Percentiles rank a stretch among this genome's conserved stretches.
phyloP scores from a whole-genome alignment of 306 rosid species.

The Potentilla sterilis region DNA sequence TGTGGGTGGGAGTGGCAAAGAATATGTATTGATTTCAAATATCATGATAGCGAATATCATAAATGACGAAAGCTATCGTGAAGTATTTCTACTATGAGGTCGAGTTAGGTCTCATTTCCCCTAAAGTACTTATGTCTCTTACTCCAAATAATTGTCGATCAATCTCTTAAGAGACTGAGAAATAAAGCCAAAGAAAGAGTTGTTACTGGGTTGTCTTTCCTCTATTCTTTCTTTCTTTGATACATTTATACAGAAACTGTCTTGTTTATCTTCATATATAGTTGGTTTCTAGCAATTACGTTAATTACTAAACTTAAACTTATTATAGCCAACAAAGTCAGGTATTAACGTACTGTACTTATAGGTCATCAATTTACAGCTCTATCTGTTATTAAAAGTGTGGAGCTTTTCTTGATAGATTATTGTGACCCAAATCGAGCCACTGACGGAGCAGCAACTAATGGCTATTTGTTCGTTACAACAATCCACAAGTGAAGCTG shows the following conservation, averaged over 20 bases:
- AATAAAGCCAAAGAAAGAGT: conserved; percentile 21
- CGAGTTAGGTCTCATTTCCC: conserved; percentile 45
- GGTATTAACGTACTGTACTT: neutral
- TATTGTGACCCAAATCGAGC: conserved; percentile 69
- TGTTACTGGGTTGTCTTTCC: conserved; percentile 40
- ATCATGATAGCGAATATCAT: conserved; percentile 23
- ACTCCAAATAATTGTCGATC: conserved; percentile 25
- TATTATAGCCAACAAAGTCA: neutral
- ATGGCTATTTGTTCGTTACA: conserved; percentile 75
- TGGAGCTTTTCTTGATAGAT: conserved; percentile 36
- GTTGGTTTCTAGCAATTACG: conserved; percentile 34
- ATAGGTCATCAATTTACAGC: neutral
- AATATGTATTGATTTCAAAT: conserved; percentile 1
- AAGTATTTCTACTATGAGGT: conserved; percentile 40
- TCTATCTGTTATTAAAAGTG: neutral
- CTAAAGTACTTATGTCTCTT: conserved; percentile 33
- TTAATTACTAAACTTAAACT: conserved; percentile 21
- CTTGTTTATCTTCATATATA: conserved; percentile 32
- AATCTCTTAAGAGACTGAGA: conserved; percentile 17
- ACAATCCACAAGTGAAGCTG: conserved; percentile 83
- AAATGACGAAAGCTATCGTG: conserved; percentile 46
- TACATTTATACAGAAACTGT: conserved; percentile 28
- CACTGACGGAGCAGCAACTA: conserved; percentile 90
- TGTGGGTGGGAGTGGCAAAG: conserved; percentile 5
- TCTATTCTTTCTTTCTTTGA: conserved; percentile 25